Evolutionary conservation across 495 filamentous ascomycete species (phyloP).

Genomic region (Elaphomyces granulatus): DNA sequence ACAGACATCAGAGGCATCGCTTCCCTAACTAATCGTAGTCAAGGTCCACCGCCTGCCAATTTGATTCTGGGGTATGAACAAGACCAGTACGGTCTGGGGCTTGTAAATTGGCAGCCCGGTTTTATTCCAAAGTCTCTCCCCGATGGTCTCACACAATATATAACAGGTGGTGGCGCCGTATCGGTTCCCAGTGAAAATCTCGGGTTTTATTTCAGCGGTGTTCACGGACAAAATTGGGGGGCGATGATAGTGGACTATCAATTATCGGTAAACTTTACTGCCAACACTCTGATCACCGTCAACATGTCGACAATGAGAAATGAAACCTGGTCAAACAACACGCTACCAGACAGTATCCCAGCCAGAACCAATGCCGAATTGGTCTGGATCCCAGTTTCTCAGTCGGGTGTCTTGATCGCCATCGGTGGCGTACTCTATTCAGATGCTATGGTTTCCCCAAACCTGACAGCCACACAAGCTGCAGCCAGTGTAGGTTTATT

Average conservation of each 20-base stretch:
- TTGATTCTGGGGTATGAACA: conserved; percentile 28
- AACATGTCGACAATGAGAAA: conserved; percentile 32
- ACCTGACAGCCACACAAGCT: background rate
- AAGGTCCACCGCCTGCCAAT: conserved; percentile 17
- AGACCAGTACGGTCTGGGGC: conserved; percentile 25
- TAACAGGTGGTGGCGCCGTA: conserved; percentile 41
- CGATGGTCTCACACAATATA: conserved; percentile 35
- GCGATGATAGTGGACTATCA: conserved; percentile 24
- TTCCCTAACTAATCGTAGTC: conserved; percentile 7
- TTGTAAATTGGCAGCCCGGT: conserved; percentile 17
- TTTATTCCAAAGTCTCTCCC: conserved; percentile 23
- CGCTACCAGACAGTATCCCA: conserved; percentile 28
- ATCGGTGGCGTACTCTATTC: conserved; percentile 43
- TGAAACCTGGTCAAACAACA: conserved; percentile 37
- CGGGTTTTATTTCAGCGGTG: conserved; percentile 48
- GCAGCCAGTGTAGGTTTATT: background rate
- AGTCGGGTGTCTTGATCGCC: conserved; percentile 41
- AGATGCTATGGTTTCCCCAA: conserved; percentile 11
- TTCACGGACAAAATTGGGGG: conserved; percentile 24
- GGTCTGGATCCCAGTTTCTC: conserved; percentile 47
- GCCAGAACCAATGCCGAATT: conserved; percentile 42
- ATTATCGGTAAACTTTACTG: conserved; percentile 16
- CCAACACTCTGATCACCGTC: conserved; percentile 37
- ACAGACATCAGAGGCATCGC: conserved; percentile 9
- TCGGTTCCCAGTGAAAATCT: conserved; percentile 49